These are phyloP conservation scores for Heliamphora pulchella DNA, from an alignment of 179 eudicot genomes.

Conservation along the genomic window DNA sequence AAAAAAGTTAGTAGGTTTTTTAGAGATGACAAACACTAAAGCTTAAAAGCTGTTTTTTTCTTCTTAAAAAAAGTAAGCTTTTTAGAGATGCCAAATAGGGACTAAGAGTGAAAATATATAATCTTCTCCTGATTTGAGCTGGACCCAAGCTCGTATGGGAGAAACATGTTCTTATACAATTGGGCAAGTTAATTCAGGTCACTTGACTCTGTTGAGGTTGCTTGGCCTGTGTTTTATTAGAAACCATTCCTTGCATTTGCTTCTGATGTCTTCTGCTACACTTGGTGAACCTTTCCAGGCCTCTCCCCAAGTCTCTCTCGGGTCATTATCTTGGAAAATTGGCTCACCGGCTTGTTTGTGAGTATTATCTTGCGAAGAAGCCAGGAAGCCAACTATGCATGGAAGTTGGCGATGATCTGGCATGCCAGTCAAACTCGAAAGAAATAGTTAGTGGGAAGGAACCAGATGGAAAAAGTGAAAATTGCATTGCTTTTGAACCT, in stretches of 20 bases:
- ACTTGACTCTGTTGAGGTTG: neutral
- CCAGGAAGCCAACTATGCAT: constrained; percentile 6
- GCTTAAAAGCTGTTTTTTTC: too few relatives aligned
- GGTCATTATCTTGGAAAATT: constrained; percentile 19
- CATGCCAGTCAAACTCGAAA: neutral
- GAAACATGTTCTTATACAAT: neutral
- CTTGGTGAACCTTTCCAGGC: constrained; percentile 20
- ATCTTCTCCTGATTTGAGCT: neutral
- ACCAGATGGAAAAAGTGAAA: neutral
- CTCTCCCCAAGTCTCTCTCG: constrained; percentile 17
- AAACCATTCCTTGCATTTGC: neutral
- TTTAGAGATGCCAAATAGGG: too few relatives aligned
- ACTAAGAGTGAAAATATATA: too few relatives aligned
- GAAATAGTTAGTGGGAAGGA: constrained; percentile 2
- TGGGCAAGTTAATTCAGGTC: neutral
- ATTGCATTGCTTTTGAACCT: neutral
- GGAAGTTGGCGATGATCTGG: constrained; percentile 7
- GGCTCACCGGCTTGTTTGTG: constrained; percentile 22
- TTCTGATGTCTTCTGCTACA: constrained; percentile 9
- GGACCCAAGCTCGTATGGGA: neutral
- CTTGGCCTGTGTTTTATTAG: neutral
- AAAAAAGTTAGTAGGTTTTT: too few relatives aligned
- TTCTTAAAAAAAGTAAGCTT: too few relatives aligned
- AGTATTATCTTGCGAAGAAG: constrained; percentile 10
- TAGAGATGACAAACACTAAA: too few relatives aligned